Evolutionary conservation across 1,284 basidiomycete species (phyloP).

Genomic region (Xerocomus minutiporus): DNA sequence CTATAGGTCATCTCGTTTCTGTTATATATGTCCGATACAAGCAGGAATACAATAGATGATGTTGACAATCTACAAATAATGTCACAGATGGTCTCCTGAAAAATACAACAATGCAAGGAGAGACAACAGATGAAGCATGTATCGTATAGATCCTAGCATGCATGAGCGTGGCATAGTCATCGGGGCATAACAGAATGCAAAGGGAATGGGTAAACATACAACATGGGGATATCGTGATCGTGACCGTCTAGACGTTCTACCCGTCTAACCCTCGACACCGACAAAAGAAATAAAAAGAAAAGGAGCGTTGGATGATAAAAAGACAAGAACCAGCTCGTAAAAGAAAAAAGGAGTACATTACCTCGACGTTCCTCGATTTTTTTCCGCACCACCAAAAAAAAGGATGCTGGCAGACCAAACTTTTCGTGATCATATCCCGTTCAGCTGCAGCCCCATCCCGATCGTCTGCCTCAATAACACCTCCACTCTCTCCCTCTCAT

Average conservation of each 20-base stretch:
- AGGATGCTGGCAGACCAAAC: neutral
- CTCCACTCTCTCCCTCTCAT: slow-evolving; percentile 65
- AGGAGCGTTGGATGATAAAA: neutral
- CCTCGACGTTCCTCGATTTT: neutral
- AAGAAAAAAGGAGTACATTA: neutral
- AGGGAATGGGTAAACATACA: neutral
- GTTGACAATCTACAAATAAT: neutral
- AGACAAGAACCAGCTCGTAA: neutral
- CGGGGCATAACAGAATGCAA: neutral
- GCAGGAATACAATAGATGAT: neutral
- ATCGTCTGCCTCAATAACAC: slow-evolving; percentile 60
- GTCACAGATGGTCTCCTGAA: neutral
- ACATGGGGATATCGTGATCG: neutral
- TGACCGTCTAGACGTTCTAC: neutral
- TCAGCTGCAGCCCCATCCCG: slow-evolving; percentile 35
- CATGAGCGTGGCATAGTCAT: neutral
- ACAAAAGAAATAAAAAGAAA: neutral
- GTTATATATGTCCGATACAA: neutral
- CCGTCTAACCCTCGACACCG: neutral
- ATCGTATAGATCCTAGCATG: neutral
- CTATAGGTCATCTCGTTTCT: too few species aligned
- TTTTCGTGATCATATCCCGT: slow-evolving; percentile 6
- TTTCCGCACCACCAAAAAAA: neutral
- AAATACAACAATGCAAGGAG: neutral
- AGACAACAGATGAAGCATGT: neutral